A percentile compares a stretch with the other conserved stretches of the same genome.
phyloP scores from a whole-genome alignment of 768 basidiomycete genomes.

The Panaeolus papilionaceus region DNA sequence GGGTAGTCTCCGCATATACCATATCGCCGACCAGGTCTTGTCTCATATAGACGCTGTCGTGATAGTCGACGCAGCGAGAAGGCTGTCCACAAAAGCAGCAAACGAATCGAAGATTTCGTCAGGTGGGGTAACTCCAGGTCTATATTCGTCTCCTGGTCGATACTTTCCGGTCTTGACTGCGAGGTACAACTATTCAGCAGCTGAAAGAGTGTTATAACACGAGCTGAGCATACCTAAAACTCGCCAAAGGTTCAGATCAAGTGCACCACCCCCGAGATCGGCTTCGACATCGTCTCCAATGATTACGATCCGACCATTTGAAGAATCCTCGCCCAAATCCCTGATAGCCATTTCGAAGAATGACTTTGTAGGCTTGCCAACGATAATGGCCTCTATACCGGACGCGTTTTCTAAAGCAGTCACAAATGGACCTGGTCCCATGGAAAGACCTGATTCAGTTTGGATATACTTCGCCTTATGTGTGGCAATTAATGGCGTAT shows the following conservation, averaged over 20 bases:
- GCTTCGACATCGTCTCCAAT: conserved; percentile 72
- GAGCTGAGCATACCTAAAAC: conserved; percentile 56
- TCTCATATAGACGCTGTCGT: background rate
- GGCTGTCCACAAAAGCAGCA: conserved; percentile 56
- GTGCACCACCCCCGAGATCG: conserved; percentile 68
- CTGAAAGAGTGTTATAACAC: conserved; percentile 15
- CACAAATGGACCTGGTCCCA: conserved; percentile 78
- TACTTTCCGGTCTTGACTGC: conserved; percentile 76
- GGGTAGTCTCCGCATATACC: background rate
- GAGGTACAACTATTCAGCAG: conserved; percentile 10
- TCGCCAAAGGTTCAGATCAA: conserved; percentile 65
- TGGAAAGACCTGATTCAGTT: conserved; percentile 54
- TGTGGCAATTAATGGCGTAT: conserved; percentile 57
- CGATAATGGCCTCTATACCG: conserved; percentile 51
- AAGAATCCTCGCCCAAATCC: conserved; percentile 33
- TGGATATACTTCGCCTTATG: conserved; percentile 63
- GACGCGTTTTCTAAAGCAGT: conserved; percentile 63
- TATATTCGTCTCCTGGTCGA: conserved; percentile 60
- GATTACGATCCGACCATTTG: conserved; percentile 48
- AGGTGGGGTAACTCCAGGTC: conserved; percentile 45
- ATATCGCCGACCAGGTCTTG: background rate
- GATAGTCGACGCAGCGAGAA: conserved; percentile 26
- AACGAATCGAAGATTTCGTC: conserved; percentile 63
- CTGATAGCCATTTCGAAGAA: conserved; percentile 67
- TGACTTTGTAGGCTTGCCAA: conserved; percentile 66